Percentiles rank a stretch among this genome's conserved stretches.
Conservation (phyloP, 768 basidiomycete species). For the Cubamyces lactineus region DNA sequence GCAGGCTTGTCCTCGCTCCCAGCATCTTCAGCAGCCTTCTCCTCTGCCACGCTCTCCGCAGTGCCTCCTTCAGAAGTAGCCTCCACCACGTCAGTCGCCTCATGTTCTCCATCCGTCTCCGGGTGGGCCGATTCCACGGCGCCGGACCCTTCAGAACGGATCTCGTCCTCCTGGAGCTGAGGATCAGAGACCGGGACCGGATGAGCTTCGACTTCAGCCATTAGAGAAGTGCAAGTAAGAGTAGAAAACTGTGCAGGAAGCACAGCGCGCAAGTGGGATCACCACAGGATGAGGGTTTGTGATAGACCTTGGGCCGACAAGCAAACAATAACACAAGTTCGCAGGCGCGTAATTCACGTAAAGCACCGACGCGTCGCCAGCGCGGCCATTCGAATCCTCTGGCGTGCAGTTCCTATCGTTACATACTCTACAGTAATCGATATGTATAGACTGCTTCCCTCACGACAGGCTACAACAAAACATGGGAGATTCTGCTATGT, state of each 20-base stretch:
- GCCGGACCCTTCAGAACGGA: conserved; percentile 30
- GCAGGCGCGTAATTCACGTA: conserved; percentile 26
- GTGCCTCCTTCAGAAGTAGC: conserved; percentile 27
- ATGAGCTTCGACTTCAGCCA: conserved; percentile 42
- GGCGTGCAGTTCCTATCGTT: too few species aligned
- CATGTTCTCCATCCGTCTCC: conserved; percentile 41
- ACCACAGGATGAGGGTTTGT: conserved; percentile 26
- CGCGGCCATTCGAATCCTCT: conserved; percentile 9
- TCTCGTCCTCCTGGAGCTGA: conserved; percentile 27
- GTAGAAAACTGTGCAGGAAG: conserved; percentile 23
- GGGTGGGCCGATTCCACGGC: conserved; percentile 28
- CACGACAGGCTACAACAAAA: not conserved
- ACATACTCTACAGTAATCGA: too few species aligned
- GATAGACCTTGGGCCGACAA: conserved; percentile 20
- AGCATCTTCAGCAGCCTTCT: conserved; percentile 20
- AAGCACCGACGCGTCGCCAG: conserved; percentile 19
- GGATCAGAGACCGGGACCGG: conserved; percentile 24
- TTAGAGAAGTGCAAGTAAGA: conserved; percentile 27
- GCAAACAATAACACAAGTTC: conserved; percentile 24
- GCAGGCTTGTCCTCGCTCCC: conserved; percentile 14
- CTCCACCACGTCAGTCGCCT: conserved; percentile 39
- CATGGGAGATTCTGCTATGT: not conserved
- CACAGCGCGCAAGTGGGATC: conserved; percentile 25
- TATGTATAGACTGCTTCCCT: too few species aligned
- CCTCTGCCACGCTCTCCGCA: conserved; percentile 24